Evolutionary conservation across 164 flowering plant genomes (phyloP).

Genomic region (Berberis thunbergii): DNA sequence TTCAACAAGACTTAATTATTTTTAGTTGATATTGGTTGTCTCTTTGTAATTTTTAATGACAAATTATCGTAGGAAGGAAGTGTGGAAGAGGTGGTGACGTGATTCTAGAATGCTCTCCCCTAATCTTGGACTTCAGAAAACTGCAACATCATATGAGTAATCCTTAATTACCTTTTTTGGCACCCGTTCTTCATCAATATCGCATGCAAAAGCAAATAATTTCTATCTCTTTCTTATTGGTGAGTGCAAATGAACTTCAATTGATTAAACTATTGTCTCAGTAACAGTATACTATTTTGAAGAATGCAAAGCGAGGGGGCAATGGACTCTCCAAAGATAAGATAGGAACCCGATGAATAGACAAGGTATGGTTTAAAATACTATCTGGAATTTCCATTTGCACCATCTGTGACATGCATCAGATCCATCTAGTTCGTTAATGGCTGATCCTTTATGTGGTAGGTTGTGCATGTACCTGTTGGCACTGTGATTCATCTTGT

Average conservation of each 20-base stretch:
- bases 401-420: background rate
- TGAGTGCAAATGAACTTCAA: too few relatives aligned
- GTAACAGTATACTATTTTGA: slow-evolving; percentile 3
- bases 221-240: background rate
- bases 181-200: slow-evolving; percentile 2
- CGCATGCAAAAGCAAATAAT: too few relatives aligned
- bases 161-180: slow-evolving; percentile 13
- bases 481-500: slow-evolving; percentile 89
- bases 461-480: slow-evolving; percentile 80
- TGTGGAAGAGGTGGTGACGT: slow-evolving; percentile 95
- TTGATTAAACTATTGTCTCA: too few relatives aligned
- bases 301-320: slow-evolving; percentile 53
- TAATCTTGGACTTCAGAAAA: slow-evolving; percentile 79
- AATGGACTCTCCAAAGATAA: slow-evolving; percentile 41
- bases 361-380: slow-evolving; percentile 45
- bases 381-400: background rate
- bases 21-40: too few relatives aligned
- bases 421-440: background rate
- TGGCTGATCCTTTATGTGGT: slow-evolving; percentile 7
- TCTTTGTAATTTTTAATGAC: background rate
- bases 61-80: slow-evolving; percentile 49
- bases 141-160: slow-evolving; percentile 60
- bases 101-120: slow-evolving; percentile 61
- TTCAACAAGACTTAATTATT: too few relatives aligned
- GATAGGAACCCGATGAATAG: slow-evolving; percentile 45